These are phyloP conservation scores for Colletotrichum sp. DNA, from an alignment of 2,329 filamentous ascomycete genomes.

Conservation along the genomic window DNA sequence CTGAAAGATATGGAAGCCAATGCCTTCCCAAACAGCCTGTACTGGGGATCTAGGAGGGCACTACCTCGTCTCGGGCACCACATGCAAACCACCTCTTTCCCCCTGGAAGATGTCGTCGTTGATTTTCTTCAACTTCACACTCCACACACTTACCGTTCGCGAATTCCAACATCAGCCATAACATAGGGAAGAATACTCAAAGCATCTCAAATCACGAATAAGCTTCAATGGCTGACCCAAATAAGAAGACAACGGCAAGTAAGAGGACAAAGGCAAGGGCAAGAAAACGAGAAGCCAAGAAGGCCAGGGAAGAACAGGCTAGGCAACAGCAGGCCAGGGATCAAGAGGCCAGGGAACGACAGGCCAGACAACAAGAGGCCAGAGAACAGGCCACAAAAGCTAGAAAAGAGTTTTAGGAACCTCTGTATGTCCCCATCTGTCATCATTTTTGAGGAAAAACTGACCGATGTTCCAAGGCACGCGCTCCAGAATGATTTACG, in stretches of 20 bases:
- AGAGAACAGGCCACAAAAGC: not conserved
- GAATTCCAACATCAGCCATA: not conserved
- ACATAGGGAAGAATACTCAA: not conserved
- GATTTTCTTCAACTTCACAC: not conserved
- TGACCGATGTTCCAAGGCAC: not conserved
- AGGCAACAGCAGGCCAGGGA: not conserved
- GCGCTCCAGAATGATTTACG: not conserved
- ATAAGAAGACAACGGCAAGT: not conserved
- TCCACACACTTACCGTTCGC: not conserved
- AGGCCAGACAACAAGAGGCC: not conserved
- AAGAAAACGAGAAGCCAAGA: not conserved
- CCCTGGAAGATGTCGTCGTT: not conserved
- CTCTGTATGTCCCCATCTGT: not conserved
- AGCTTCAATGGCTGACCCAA: not conserved
- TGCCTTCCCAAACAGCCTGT: not conserved
- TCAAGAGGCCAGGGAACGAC: accelerated
- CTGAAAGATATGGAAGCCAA: not conserved
- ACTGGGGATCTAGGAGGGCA: not conserved
- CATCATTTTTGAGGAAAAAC: accelerated
- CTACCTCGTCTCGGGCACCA: not conserved
- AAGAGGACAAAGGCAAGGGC: no score
- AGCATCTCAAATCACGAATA: not conserved
- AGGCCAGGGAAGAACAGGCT: not conserved
- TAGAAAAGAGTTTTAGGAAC: not conserved
- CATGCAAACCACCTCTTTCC: not conserved